Percentiles rank a stretch among this genome's conserved stretches.
Conservation (phyloP, 495 filamentous ascomycete species). For the Aspergillus sparsus region DNA sequence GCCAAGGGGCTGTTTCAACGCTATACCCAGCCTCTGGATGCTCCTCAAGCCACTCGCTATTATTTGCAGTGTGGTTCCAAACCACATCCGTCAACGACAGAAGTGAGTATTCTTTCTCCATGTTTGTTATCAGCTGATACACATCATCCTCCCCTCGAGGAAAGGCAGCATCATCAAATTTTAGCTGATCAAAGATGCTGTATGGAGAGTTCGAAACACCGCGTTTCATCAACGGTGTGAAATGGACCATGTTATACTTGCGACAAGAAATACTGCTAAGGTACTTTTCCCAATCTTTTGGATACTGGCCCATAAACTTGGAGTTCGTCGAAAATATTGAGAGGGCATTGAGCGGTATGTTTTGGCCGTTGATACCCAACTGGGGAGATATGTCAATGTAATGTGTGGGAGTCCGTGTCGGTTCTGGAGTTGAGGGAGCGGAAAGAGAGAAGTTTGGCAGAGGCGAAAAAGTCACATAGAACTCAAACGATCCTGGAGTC, state of each 20-base stretch:
- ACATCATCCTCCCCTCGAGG: constrained; percentile 87
- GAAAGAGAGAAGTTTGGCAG: constrained; percentile 74
- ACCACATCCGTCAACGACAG: constrained; percentile 95
- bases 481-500: constrained; percentile 87
- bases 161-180: constrained; percentile 81
- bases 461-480: constrained; percentile 90
- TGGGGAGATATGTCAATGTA: constrained; percentile 92
- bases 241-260: constrained; percentile 99
- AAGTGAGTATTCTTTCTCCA: constrained; percentile 83
- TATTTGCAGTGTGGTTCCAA: constrained; percentile 96
- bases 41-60: constrained; percentile 89
- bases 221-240: constrained; percentile 87
- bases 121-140: constrained; percentile 68
- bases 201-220: constrained; percentile 95
- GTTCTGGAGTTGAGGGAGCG: constrained; percentile 48
- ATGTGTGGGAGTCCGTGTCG: constrained; percentile 69
- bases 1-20: constrained; percentile 86
- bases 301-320: constrained; percentile 95
- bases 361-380: constrained; percentile 67
- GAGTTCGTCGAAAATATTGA: constrained; percentile 94
- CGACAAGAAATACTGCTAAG: constrained; percentile 81
- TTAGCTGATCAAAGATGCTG: constrained; percentile 88
- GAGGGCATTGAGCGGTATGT: constrained; percentile 79
- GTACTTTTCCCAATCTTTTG: constrained; percentile 84
- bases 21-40: constrained; percentile 98